Conservation (phyloP, 1,139 yeast genomes). For the Lodderomyces parapsilosis region DNA sequence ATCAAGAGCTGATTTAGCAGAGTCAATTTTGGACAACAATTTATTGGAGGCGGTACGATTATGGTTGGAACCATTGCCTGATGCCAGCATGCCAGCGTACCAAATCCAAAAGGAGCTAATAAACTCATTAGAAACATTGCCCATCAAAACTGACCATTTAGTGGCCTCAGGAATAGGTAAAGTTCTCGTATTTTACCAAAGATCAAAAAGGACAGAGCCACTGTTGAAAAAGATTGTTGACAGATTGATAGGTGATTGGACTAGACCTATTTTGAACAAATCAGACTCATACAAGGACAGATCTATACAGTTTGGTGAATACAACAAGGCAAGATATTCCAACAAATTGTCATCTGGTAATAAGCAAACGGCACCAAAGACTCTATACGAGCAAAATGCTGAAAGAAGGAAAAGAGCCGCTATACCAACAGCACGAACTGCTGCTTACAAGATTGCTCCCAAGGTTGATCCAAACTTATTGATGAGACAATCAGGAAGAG, state of each 20-base stretch:
- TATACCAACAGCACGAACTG: conserved; percentile 84
- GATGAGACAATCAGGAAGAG: conserved; percentile 38
- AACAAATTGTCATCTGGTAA: conserved; percentile 44
- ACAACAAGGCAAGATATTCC: conserved; percentile 58
- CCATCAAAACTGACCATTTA: conserved; percentile 92
- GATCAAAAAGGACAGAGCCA: conserved; percentile 86
- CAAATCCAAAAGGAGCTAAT: conserved; percentile 91
- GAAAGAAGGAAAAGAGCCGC: conserved; percentile 92
- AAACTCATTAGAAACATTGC: conserved; percentile 68
- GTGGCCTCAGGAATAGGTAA: conserved; percentile 95
- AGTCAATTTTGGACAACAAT: conserved; percentile 91
- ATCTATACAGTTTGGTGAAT: conserved; percentile 66
- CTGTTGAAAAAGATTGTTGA: conserved; percentile 86
- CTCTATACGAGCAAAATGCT: conserved; percentile 88
- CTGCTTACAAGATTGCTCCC: conserved; percentile 91
- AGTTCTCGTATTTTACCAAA: conserved; percentile 89
- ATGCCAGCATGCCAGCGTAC: conserved; percentile 94
- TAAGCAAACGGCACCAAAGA: conserved; percentile 43
- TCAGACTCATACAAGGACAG: conserved; percentile 93
- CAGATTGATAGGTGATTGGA: conserved; percentile 93
- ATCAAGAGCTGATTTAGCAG: conserved; percentile 82
- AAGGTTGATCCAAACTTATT: conserved; percentile 54
- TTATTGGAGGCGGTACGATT: conserved; percentile 88
- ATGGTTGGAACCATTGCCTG: conserved; percentile 98
- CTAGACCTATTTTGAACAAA: conserved; percentile 94